A percentile compares a stretch with the other conserved stretches of the same genome.
These are phyloP conservation scores for Biscogniauxia marginata DNA, from an alignment of 2,329 filamentous ascomycete species.

Conservation along the genomic window DNA sequence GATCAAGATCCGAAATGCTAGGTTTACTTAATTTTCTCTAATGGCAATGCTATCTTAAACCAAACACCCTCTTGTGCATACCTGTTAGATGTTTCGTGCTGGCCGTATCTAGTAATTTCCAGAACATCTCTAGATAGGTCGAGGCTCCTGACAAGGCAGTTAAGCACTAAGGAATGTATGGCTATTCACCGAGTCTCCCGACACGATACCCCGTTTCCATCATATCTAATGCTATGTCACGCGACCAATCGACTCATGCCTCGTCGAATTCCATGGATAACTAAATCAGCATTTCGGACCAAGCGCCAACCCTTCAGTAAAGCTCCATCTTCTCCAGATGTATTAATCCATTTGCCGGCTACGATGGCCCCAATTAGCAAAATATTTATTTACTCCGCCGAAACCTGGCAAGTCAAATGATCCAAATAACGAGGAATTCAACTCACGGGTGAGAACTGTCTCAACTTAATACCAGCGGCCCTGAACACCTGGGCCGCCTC, in stretches of 20 bases:
- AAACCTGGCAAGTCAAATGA: background rate
- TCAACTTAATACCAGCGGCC: slow-evolving; percentile 77
- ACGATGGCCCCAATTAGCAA: slow-evolving; percentile 5
- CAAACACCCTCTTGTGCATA: slow-evolving; percentile 4
- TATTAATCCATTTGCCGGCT: slow-evolving; percentile 54
- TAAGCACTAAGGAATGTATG: background rate
- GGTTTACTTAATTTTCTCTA: slow-evolving; percentile 30
- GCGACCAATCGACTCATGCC: background rate
- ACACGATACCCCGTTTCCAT: background rate
- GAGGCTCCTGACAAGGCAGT: background rate
- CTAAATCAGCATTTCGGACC: background rate
- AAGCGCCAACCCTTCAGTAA: too few relatives aligned
- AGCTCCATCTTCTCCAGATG: slow-evolving; percentile 45
- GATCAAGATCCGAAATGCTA: slow-evolving; percentile 22
- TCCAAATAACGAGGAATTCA: slow-evolving; percentile 2
- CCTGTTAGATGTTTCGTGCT: background rate
- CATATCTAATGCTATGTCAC: background rate
- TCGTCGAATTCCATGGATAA: background rate
- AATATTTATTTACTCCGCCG: slow-evolving; percentile 9
- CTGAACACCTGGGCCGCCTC: slow-evolving; percentile 79
- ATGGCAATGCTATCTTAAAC: slow-evolving; percentile 26
- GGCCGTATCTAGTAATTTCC: background rate
- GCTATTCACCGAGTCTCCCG: background rate
- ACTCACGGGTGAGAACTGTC: slow-evolving; percentile 84
- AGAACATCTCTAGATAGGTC: background rate